phyloP scores from a whole-genome alignment of 2,329 filamentous ascomycete species.

The Phaeosphaeriaceae sp. region DNA sequence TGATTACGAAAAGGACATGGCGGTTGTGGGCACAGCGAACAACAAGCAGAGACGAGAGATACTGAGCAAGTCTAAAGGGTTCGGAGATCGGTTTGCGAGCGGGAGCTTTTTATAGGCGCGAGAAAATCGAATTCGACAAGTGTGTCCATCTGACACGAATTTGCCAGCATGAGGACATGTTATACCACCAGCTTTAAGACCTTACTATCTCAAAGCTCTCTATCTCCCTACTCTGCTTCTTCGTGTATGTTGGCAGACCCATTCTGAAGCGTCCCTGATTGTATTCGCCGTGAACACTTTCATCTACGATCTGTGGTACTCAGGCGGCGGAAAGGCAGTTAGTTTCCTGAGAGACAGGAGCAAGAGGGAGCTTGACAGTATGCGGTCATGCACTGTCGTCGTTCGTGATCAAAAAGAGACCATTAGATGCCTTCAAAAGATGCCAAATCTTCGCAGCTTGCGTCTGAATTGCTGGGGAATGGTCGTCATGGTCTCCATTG shows the following conservation, averaged over 20 bases:
- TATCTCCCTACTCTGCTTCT: background rate
- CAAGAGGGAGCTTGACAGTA: background rate
- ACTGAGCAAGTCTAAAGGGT: slow-evolving; percentile 79
- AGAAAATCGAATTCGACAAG: background rate
- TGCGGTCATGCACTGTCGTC: background rate
- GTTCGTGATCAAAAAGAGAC: background rate
- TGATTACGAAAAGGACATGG: slow-evolving; percentile 94
- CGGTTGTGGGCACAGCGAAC: slow-evolving; percentile 73
- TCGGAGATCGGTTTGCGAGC: slow-evolving; percentile 80
- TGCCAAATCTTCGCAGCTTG: background rate
- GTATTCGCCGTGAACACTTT: background rate
- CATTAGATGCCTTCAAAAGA: background rate
- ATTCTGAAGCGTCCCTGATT: background rate
- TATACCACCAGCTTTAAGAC: too few relatives aligned
- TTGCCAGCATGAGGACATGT: too few relatives aligned
- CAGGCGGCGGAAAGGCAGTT: background rate
- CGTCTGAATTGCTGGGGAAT: too few relatives aligned
- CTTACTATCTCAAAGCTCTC: too few relatives aligned
- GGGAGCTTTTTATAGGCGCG: slow-evolving; percentile 64
- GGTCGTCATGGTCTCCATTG: too few relatives aligned
- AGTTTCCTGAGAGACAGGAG: background rate
- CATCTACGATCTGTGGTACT: background rate
- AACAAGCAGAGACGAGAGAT: slow-evolving; percentile 78
- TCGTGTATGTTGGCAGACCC: background rate
- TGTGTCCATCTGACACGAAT: background rate